A percentile compares a stretch with the other conserved stretches of the same genome.
phyloP scores from a whole-genome alignment of 768 basidiomycete species.

The Austroboletus festivus region DNA sequence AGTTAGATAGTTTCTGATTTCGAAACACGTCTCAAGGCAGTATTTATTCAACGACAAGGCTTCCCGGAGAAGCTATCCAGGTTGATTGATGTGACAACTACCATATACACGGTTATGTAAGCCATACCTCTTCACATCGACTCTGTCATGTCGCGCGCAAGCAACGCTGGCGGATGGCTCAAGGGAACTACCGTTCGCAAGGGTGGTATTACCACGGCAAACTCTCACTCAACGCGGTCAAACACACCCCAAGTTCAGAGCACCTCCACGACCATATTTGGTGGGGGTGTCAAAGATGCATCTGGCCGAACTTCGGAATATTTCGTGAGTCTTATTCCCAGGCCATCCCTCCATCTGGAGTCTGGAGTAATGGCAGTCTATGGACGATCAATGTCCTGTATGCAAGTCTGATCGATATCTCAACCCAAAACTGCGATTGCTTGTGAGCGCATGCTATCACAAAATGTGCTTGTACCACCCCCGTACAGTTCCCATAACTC shows the following conservation, averaged over 20 bases:
- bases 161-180: conserved; percentile 47
- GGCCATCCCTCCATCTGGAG: not conserved
- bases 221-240: conserved; percentile 48
- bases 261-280: conserved; percentile 71
- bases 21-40: conserved; percentile 15
- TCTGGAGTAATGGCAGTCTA: conserved; percentile 47
- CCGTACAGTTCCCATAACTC: conserved; percentile 4
- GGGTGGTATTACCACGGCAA: conserved; percentile 46
- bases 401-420: conserved; percentile 96
- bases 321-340: conserved; percentile 50
- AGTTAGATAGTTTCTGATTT: too few species aligned
- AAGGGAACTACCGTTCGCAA: conserved; percentile 76
- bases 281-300: conserved; percentile 82
- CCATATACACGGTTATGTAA: conserved; percentile 11
- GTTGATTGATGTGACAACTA: too few species aligned
- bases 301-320: conserved; percentile 80
- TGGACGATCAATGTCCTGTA: conserved; percentile 94
- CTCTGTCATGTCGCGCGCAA: conserved; percentile 32
- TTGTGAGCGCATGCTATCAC: conserved; percentile 97
- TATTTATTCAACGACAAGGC: too few species aligned
- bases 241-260: conserved; percentile 67
- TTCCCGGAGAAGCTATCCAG: too few species aligned
- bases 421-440: conserved; percentile 88
- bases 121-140: not conserved
- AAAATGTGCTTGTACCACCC: conserved; percentile 68